phyloP scores from a whole-genome alignment of 2,329 filamentous ascomycete genomes.

The Aspergillus texensis region DNA sequence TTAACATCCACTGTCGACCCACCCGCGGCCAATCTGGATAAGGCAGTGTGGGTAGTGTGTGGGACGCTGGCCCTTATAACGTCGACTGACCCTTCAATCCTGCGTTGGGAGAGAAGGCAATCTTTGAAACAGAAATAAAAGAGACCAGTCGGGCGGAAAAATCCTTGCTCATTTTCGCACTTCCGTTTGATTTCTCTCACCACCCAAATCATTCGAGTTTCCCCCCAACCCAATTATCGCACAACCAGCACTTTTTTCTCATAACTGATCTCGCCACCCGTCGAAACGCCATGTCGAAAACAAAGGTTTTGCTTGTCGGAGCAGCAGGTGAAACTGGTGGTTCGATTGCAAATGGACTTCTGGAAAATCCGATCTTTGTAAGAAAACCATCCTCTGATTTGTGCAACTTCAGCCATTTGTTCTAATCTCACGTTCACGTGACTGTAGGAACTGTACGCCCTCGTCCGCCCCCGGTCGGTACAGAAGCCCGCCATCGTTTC shows the following conservation, averaged over 20 bases:
- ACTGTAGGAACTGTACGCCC: slow-evolving; percentile 50
- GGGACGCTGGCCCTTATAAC: slow-evolving; percentile 38
- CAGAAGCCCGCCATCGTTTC: slow-evolving; percentile 48
- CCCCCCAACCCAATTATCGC: neutral
- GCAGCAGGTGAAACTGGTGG: slow-evolving; percentile 45
- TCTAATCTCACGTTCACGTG: slow-evolving; percentile 11
- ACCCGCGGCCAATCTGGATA: slow-evolving; percentile 32
- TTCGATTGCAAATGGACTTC: slow-evolving; percentile 41
- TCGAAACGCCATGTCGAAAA: slow-evolving; percentile 35
- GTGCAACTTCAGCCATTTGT: neutral
- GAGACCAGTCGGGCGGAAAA: neutral
- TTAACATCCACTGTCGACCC: slow-evolving; percentile 38
- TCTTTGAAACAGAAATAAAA: slow-evolving; percentile 8
- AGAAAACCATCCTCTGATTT: neutral
- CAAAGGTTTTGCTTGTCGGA: slow-evolving; percentile 41
- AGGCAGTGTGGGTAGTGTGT: slow-evolving; percentile 39
- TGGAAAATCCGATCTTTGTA: slow-evolving; percentile 33
- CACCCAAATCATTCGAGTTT: neutral
- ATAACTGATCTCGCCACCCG: slow-evolving; percentile 10
- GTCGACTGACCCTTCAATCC: slow-evolving; percentile 29
- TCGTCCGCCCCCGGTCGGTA: slow-evolving; percentile 52
- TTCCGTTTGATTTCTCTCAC: neutral
- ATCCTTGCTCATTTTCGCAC: neutral
- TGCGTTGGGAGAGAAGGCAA: slow-evolving; percentile 4
- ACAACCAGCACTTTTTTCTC: slow-evolving; percentile 5